Evolutionary conservation across 371 early-diverging fungal genomes (phyloP).

Genomic region (Syncephalis fuscata): DNA sequence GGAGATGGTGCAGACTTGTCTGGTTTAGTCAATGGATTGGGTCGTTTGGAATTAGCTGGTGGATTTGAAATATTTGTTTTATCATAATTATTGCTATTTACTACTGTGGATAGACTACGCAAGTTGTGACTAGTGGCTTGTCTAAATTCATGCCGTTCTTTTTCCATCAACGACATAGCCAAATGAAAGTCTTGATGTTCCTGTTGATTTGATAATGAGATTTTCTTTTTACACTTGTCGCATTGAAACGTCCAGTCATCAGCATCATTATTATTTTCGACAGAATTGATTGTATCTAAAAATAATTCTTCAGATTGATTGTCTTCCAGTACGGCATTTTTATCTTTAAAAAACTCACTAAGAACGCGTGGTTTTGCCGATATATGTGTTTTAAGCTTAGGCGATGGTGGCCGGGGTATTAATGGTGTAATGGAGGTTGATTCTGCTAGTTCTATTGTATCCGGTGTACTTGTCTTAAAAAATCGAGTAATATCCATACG

Average conservation of each 20-base stretch:
- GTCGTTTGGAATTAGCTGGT: too few relatives aligned
- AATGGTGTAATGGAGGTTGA: neutral
- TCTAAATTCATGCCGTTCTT: conserved; percentile 1
- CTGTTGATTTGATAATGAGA: conserved; percentile 9
- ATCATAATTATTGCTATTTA: too few relatives aligned
- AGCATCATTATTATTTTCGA: too few relatives aligned
- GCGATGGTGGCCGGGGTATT: neutral
- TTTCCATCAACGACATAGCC: conserved; percentile 15
- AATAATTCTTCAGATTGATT: neutral
- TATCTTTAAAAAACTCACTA: conserved; percentile 4
- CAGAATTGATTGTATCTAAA: neutral
- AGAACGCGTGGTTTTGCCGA: neutral
- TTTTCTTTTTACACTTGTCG: conserved; percentile 12
- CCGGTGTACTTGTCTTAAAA: too few relatives aligned
- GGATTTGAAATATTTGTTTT: too few relatives aligned
- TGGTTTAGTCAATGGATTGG: too few relatives aligned
- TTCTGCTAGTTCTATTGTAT: too few relatives aligned
- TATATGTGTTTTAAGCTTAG: conserved; percentile 1
- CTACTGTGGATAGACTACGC: too few relatives aligned
- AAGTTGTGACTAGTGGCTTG: neutral
- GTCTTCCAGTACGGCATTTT: neutral
- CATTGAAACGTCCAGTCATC: neutral
- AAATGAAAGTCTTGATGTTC: conserved; percentile 34
- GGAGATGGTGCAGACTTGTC: too few relatives aligned
- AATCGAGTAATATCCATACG: too few relatives aligned